Conservation (phyloP, 2,329 filamentous ascomycete species). For the Aspergillus amoenus region DNA sequence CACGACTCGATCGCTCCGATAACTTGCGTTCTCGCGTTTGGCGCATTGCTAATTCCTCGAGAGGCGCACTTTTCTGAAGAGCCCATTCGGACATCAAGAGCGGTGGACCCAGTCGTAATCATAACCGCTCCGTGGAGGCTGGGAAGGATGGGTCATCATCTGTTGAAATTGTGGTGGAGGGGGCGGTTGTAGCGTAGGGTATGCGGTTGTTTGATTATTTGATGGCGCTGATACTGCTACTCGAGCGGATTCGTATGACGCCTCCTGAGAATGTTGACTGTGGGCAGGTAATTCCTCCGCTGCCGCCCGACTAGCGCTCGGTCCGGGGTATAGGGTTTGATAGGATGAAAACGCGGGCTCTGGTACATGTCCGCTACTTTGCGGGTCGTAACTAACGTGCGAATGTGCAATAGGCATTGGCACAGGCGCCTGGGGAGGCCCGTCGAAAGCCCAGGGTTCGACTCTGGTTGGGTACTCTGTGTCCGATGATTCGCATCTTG, state of each 20-base stretch:
- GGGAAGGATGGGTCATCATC: constrained; percentile 9
- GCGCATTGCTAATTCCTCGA: too few species aligned
- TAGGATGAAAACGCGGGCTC: constrained; percentile 21
- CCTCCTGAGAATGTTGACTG: constrained; percentile 12
- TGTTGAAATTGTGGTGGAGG: constrained; percentile 12
- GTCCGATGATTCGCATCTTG: constrained; percentile 28
- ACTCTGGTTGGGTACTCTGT: constrained; percentile 26
- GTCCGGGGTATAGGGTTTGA: constrained; percentile 19
- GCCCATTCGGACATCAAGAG: constrained; percentile 8
- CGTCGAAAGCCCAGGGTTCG: constrained; percentile 23
- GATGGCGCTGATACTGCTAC: constrained; percentile 23
- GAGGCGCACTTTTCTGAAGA: not conserved
- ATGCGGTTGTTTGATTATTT: constrained; percentile 15
- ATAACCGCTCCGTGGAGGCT: constrained; percentile 15
- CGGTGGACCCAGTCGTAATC: constrained; percentile 21
- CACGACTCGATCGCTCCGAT: not conserved
- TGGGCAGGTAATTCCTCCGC: constrained; percentile 13
- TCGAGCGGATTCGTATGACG: constrained; percentile 18
- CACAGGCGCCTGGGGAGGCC: constrained; percentile 16
- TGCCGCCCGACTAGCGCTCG: constrained; percentile 13
- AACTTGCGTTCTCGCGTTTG: not conserved
- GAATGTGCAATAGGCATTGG: constrained; percentile 17
- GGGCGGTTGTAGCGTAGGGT: constrained; percentile 13
- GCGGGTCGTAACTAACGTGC: constrained; percentile 23
- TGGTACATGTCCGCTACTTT: constrained; percentile 14